Conservation (phyloP, 805 yeast genomes). For the Hanseniaspora valbyensis region DNA sequence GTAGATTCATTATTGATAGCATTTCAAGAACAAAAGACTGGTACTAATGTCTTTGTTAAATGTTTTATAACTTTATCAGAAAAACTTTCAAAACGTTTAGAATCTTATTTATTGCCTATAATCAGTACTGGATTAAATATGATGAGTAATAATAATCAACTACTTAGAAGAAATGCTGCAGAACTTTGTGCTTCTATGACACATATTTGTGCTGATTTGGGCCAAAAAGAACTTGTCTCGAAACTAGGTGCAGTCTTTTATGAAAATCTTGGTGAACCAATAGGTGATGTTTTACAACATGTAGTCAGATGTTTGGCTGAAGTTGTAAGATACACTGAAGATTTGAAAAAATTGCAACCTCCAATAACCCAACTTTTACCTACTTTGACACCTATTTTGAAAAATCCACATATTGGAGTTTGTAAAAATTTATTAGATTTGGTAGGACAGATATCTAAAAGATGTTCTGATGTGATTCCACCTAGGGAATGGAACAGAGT, state of each 20-base stretch:
- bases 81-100: slow-evolving; percentile 52
- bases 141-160: slow-evolving; percentile 57
- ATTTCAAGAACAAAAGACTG: slow-evolving; percentile 63
- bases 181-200: slow-evolving; percentile 60
- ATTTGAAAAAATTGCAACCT: slow-evolving; percentile 57
- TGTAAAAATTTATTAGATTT: slow-evolving; percentile 71
- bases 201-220: slow-evolving; percentile 53
- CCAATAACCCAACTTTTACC: slow-evolving; percentile 75
- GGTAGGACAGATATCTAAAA: slow-evolving; percentile 71
- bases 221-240: slow-evolving; percentile 49
- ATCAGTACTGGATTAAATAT: slow-evolving; percentile 63
- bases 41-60: slow-evolving; percentile 44
- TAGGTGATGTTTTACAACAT: slow-evolving; percentile 87
- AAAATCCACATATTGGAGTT: slow-evolving; percentile 82
- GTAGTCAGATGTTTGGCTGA: slow-evolving; percentile 58
- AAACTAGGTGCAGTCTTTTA: slow-evolving; percentile 67
- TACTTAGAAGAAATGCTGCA: slow-evolving; percentile 73
- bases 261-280: slow-evolving; percentile 89
- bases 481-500: slow-evolving; percentile 97
- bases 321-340: slow-evolving; percentile 46
- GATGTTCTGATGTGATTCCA: slow-evolving; percentile 69
- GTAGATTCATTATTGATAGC: slow-evolving; percentile 74
- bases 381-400: slow-evolving; percentile 78
- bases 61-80: slow-evolving; percentile 55
- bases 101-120: slow-evolving; percentile 62